These are phyloP conservation scores for Xylaria sp. DNA, from an alignment of 2,329 filamentous ascomycete genomes.

Conservation along the genomic window DNA sequence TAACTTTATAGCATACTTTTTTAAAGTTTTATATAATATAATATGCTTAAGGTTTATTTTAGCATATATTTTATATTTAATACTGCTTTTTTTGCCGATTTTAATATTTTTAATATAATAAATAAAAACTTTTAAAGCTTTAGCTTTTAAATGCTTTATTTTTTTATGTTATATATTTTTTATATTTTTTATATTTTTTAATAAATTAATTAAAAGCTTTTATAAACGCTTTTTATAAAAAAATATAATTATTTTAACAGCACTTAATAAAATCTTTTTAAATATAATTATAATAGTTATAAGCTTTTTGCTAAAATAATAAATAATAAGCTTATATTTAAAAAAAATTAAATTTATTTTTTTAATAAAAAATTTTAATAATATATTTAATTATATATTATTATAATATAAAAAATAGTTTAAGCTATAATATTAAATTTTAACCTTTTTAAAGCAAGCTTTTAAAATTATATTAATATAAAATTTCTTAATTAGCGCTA, in stretches of 20 bases:
- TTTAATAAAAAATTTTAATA: not conserved
- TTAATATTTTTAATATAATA: not conserved
- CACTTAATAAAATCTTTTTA: not conserved
- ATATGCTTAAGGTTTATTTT: not conserved
- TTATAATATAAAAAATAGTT: not conserved
- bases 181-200: not conserved
- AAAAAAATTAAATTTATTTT: constrained; percentile 12
- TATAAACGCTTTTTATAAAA: not conserved
- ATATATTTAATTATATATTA: not conserved
- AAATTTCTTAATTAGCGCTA: not conserved
- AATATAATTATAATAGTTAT: not conserved
- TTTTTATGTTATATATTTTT: not conserved
- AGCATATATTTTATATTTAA: not conserved
- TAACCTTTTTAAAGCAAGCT: not conserved
- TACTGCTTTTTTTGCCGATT: not conserved
- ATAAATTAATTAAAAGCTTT: not conserved
- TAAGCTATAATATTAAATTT: constrained; percentile 1
- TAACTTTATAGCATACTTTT: not conserved
- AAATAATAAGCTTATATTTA: constrained; percentile 8
- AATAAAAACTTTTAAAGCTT: not conserved
- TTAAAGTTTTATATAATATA: not conserved
- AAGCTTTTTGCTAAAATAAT: not conserved
- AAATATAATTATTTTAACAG: not conserved
- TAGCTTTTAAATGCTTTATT: not conserved
- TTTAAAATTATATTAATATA: constrained; percentile 12